Conservation (phyloP, 106 monocot genomes). For the Allium cepa region DNA sequence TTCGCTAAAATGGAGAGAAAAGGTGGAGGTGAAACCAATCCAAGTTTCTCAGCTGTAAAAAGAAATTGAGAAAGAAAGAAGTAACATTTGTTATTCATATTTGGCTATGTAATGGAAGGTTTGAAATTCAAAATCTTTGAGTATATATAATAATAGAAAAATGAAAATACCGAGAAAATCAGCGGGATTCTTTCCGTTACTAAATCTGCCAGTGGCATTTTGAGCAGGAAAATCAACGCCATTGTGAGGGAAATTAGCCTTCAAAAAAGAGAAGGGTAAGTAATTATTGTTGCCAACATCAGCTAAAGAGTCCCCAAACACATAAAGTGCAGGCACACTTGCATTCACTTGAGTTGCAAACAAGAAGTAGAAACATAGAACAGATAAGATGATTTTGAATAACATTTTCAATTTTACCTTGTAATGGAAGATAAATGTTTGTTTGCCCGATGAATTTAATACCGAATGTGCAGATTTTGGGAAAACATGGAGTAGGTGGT, state of each 20-base stretch:
- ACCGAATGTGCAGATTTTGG: not conserved
- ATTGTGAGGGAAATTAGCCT: constrained; percentile 55
- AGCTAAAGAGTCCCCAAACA: constrained; percentile 69
- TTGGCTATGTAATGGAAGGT: too few relatives aligned
- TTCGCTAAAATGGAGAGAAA: constrained; percentile 5
- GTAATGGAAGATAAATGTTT: not conserved
- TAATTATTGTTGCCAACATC: constrained; percentile 77
- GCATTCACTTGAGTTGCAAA: not conserved
- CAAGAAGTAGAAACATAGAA: not conserved
- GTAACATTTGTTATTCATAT: too few relatives aligned
- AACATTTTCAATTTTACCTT: not conserved
- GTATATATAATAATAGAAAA: not conserved
- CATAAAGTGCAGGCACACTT: constrained; percentile 35
- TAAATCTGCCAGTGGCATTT: constrained; percentile 60
- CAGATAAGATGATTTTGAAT: too few relatives aligned
- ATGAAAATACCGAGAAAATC: constrained; percentile 53
- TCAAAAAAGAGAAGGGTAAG: constrained; percentile 28
- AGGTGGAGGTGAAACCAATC: constrained; percentile 6
- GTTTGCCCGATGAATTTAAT: not conserved
- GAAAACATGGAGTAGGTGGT: not conserved
- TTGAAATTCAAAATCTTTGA: too few relatives aligned
- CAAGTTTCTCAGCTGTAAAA: constrained; percentile 10
- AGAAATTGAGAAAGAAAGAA: not conserved
- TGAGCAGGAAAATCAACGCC: constrained; percentile 53
- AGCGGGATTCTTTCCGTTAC: constrained; percentile 60